Evolutionary conservation across 345 rosid genomes (phyloP).

Genomic region (Xanthoceras sorbifolium): DNA sequence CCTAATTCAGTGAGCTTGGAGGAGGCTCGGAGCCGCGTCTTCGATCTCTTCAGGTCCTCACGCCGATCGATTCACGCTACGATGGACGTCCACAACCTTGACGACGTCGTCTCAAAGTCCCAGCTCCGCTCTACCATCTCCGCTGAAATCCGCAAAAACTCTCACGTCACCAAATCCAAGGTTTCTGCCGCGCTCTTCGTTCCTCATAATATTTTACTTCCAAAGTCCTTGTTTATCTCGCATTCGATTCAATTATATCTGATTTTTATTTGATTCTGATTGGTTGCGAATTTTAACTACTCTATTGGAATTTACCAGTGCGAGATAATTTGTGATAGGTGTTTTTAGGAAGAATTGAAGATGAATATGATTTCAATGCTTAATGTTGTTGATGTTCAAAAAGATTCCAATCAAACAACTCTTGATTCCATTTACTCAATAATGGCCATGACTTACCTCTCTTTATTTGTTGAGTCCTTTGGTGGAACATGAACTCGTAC

Average conservation of each 20-base stretch:
- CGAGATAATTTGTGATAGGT: not conserved
- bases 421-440: not conserved
- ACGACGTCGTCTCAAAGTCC: constrained; percentile 70
- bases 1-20: constrained; percentile 80
- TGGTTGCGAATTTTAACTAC: too few species aligned
- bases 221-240: not conserved
- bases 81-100: constrained; percentile 86
- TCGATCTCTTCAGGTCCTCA: constrained; percentile 78
- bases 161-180: constrained; percentile 83
- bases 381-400: not conserved
- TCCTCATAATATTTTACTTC: not conserved
- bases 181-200: constrained; percentile 29
- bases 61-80: constrained; percentile 76
- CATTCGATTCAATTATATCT: not conserved
- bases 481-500: not conserved
- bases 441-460: not conserved
- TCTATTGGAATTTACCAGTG: too few species aligned
- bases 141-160: constrained; percentile 78
- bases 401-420: not conserved
- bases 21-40: constrained; percentile 74
- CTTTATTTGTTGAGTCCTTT: too few species aligned
- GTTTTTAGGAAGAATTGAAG: not conserved
- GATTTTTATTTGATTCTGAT: too few species aligned
- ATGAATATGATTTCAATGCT: not conserved
- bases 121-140: constrained; percentile 84